Percentiles rank a stretch among this genome's conserved stretches.
Evolutionary conservation across 1,139 yeast species (phyloP).

Genomic region (Kodamaea sp.): DNA sequence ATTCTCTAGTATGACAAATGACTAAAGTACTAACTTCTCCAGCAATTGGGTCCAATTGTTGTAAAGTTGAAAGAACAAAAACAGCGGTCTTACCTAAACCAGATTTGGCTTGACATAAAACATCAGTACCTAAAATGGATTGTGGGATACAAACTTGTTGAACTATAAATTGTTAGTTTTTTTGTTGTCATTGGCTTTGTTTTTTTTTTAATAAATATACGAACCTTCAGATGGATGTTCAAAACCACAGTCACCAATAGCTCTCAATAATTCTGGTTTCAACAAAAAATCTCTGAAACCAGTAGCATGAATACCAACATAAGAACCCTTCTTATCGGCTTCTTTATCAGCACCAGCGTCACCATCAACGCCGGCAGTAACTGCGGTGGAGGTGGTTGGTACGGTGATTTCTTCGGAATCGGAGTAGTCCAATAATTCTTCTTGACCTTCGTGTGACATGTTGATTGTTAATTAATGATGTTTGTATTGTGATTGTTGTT

Average conservation of each 20-base stretch:
- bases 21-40: conserved; percentile 95
- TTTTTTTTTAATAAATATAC: conserved; percentile 29
- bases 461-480: background rate
- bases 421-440: conserved; percentile 97
- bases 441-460: conserved; percentile 95
- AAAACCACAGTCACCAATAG: conserved; percentile 98
- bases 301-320: conserved; percentile 96
- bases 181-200: background rate
- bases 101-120: conserved; percentile 97
- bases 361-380: conserved; percentile 43
- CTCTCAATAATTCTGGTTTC: conserved; percentile 95
- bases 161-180: conserved; percentile 46
- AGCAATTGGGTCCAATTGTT: conserved; percentile 95
- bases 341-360: conserved; percentile 46
- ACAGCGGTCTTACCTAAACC: conserved; percentile 99
- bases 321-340: conserved; percentile 91
- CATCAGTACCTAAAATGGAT: conserved; percentile 96
- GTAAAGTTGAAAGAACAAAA: conserved; percentile 91
- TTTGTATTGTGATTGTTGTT: too few relatives aligned
- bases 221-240: conserved; percentile 99
- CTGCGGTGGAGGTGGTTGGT: conserved; percentile 57
- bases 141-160: conserved; percentile 99
- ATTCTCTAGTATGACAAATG: conserved; percentile 96
- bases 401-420: conserved; percentile 95
- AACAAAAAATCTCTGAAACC: conserved; percentile 97